Percentiles rank a stretch among this genome's conserved stretches.
Conservation (phyloP, 306 rosid species). For the Myrica gale region DNA sequence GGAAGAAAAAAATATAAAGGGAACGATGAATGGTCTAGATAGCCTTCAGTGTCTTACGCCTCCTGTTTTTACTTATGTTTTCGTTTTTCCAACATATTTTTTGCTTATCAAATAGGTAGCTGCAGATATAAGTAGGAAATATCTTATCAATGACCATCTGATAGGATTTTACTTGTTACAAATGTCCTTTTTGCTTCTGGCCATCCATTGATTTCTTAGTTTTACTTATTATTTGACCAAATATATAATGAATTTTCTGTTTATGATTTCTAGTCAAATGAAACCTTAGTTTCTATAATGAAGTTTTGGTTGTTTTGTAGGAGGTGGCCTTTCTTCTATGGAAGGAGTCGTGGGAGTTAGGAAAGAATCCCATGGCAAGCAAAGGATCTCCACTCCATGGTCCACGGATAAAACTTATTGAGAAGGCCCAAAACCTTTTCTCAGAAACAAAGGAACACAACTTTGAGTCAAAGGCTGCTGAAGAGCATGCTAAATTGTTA, state of each 20-base stretch:
- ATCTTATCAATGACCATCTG: background rate
- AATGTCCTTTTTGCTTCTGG: background rate
- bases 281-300: constrained; percentile 8
- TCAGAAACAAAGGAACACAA: constrained; percentile 83
- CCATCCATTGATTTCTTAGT: constrained; percentile 2
- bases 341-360: constrained; percentile 95
- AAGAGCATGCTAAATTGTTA: constrained; percentile 88
- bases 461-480: constrained; percentile 94
- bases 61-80: background rate
- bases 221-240: constrained; percentile 11
- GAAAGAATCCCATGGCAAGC: constrained; percentile 92
- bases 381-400: constrained; percentile 94
- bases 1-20: background rate
- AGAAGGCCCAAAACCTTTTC: constrained; percentile 72
- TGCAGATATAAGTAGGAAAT: background rate
- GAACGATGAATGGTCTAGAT: background rate
- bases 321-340: constrained; percentile 93
- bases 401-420: constrained; percentile 85
- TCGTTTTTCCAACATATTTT: background rate
- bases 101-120: background rate
- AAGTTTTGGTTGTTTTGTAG: constrained; percentile 36
- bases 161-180: background rate
- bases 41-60: background rate
- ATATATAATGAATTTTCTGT: constrained; percentile 1
- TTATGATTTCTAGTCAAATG: constrained; percentile 1